Base-by-base conservation (phyloP, 148 eudicot species). In the Rhododendron simsii region DNA sequence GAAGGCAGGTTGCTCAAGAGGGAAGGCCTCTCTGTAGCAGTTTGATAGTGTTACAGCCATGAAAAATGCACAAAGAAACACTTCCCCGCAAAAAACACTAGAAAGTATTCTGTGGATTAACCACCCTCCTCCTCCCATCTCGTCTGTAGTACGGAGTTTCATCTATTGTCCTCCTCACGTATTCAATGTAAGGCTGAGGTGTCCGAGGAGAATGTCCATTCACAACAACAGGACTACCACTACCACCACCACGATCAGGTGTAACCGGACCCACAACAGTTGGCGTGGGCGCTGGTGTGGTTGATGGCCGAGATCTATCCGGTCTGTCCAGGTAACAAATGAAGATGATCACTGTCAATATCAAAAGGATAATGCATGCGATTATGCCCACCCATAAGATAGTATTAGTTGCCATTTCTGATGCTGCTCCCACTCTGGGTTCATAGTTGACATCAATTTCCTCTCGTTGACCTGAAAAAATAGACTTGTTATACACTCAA, bases 121-220 rank as follows among this genome's bases (percentile, higher is more conserved):
- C 86, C 85, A 51, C 86, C 85, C 96, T 88, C 83, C 96, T 89
- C 86, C 95, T 92, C 45, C 91, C 91, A 76, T 92, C 94, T 85
- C 95, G 92, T 84, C 93, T 88, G 61, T 93, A 94, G 69, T 96
- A 92, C 0, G 98, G 98, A 85, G 98, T 94, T 91, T 96, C 98
- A 87, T 96, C 98, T 7, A 96, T 89, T 39, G 98, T 96, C 87
- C 92, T 90, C 89, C 96, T 93, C 85, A 96, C 93, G 84, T 96
- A 96, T 26, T 96, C 98, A 1, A 96, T 87, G 85, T 91, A 96
- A 33, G 96, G 95, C 83, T 88, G 94, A 28, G 98, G 98, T 35
- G 98, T 96, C 65, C 92, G 89, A 50, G 94, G 98, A 86, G 98
- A 90, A 20, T 81, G 90, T 83, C 93, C 96, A 82, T 55, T 85